These are phyloP conservation scores for Schoenoplectus triqueter DNA, from an alignment of 202 grass and related monocot genomes.

Conservation along the genomic window DNA sequence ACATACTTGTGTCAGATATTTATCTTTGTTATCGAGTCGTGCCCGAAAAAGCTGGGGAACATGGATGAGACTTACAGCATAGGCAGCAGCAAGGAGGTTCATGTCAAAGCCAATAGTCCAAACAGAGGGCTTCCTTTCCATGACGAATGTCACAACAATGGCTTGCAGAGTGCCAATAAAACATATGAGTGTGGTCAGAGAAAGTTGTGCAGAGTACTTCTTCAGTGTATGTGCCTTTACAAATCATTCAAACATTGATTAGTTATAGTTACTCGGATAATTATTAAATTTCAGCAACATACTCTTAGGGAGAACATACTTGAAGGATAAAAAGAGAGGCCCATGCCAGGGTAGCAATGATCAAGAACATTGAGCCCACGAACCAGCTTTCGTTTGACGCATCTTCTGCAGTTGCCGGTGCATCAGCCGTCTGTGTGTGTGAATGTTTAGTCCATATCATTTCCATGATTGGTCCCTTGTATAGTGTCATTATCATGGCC, in stretches of 20 bases:
- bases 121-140: constrained; percentile 86
- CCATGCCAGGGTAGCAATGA: constrained; percentile 96
- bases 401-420: constrained; percentile 43
- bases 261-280: constrained; percentile 12
- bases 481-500: constrained; percentile 99
- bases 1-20: neutral
- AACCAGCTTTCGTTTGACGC: constrained; percentile 63
- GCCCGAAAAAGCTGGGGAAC: neutral
- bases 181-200: constrained; percentile 93
- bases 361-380: constrained; percentile 83
- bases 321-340: constrained; percentile 95
- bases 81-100: constrained; percentile 99
- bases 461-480: constrained; percentile 91
- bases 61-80: constrained; percentile 58
- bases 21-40: neutral
- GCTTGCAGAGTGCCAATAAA: constrained; percentile 95
- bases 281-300: neutral
- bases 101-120: constrained; percentile 98
- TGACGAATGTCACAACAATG: constrained; percentile 81
- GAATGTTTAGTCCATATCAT: constrained; percentile 58
- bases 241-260: neutral
- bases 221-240: constrained; percentile 83
- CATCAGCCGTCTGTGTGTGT: constrained; percentile 28
- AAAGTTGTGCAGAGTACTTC: constrained; percentile 84
- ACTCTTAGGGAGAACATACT: constrained; percentile 18